Evolutionary conservation across 2,329 filamentous ascomycete genomes (phyloP).

Genomic region (Akanthomyces muscarius): DNA sequence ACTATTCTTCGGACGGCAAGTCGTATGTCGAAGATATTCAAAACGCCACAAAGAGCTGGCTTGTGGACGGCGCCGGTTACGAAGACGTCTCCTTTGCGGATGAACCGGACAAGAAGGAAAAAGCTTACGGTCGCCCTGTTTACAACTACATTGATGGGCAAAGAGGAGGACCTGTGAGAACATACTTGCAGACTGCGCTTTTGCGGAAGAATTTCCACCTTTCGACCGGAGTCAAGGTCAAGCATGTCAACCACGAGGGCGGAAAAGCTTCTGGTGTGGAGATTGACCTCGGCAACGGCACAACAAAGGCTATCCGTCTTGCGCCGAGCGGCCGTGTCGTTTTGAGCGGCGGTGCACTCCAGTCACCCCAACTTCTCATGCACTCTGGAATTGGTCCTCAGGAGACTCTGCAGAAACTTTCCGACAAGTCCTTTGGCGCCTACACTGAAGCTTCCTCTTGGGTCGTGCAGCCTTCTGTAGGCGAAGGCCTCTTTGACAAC

Average conservation of each 20-base stretch:
- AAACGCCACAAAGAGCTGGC: conserved; percentile 43
- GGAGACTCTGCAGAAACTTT: conserved; percentile 30
- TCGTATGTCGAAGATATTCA: conserved; percentile 47
- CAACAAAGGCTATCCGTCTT: conserved; percentile 30
- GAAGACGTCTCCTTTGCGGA: conserved; percentile 45
- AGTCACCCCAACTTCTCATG: conserved; percentile 41
- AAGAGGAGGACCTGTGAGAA: conserved; percentile 45
- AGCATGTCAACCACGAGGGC: conserved; percentile 39
- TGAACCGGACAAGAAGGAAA: conserved; percentile 40
- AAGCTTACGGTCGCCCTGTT: conserved; percentile 45
- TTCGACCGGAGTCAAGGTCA: conserved; percentile 39
- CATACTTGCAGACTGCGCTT: conserved; percentile 46
- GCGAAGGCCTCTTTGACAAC: conserved; percentile 51
- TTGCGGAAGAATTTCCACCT: conserved; percentile 40
- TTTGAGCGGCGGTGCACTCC: conserved; percentile 37
- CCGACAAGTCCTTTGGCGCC: conserved; percentile 19
- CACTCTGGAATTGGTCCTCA: conserved; percentile 41
- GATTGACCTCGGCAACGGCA: conserved; percentile 30
- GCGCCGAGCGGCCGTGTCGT: conserved; percentile 29
- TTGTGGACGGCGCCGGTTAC: conserved; percentile 46
- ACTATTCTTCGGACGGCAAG: conserved; percentile 41
- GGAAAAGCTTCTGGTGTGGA: conserved; percentile 40
- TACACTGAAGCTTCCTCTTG: conserved; percentile 33
- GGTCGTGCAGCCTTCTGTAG: conserved; percentile 48
- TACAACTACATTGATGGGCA: conserved; percentile 48